Evolutionary conservation across 306 rosid species (phyloP).

Genomic region (Adenanthera pavonina): DNA sequence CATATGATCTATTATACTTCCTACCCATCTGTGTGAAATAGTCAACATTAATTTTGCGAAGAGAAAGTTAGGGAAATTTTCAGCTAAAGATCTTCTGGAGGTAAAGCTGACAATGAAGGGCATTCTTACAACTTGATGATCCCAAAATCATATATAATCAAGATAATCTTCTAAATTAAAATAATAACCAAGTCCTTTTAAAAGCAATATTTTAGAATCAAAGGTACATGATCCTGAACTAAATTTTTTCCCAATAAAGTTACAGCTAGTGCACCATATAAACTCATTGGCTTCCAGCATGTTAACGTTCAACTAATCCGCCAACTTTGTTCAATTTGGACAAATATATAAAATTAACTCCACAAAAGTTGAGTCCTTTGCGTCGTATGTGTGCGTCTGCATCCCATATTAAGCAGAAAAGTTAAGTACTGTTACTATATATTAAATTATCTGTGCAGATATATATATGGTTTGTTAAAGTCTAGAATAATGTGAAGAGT

Average conservation of each 20-base stretch:
- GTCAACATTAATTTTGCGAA: too few relatives aligned
- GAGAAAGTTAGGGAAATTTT: background rate
- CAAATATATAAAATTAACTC: slow-evolving; percentile 35
- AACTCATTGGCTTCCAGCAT: slow-evolving; percentile 20
- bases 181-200: background rate
- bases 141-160: background rate
- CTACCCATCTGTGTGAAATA: background rate
- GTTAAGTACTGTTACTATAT: slow-evolving; percentile 28
- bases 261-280: slow-evolving; percentile 31
- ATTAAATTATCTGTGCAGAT: slow-evolving; percentile 21
- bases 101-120: background rate
- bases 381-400: slow-evolving; percentile 22
- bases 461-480: too few relatives aligned
- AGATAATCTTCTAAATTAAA: background rate
- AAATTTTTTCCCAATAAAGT: background rate
- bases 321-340: slow-evolving; percentile 36
- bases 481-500: background rate
- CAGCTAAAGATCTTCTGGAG: too few relatives aligned
- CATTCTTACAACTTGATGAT: background rate
- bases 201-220: background rate
- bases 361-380: slow-evolving; percentile 35
- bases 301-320: background rate
- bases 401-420: slow-evolving; percentile 40
- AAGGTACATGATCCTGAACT: background rate
- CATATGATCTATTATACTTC: background rate